Conservation (phyloP, 305 asterid species). For the Petunia hybrid region DNA sequence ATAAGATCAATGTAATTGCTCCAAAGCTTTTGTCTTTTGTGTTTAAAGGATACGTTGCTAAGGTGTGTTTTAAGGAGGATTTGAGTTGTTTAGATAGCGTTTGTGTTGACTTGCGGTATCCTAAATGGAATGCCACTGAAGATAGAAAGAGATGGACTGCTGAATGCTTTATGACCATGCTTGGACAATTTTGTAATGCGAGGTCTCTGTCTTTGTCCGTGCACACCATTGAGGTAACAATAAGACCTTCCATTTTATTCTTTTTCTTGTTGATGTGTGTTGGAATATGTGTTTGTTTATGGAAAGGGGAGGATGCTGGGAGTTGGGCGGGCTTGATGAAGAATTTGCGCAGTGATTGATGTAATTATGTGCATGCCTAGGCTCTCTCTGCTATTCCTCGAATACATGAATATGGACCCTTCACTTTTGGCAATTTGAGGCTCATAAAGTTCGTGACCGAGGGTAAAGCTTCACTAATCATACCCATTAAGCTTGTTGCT, state of each 20-base stretch:
- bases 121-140: neutral
- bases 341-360: neutral
- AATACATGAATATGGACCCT: neutral
- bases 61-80: constrained; percentile 1
- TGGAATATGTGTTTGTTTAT: neutral
- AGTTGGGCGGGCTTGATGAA: neutral
- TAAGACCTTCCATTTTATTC: neutral
- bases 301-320: neutral
- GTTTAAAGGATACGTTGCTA: neutral
- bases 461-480: neutral
- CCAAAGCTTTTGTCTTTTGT: constrained; percentile 4
- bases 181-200: neutral
- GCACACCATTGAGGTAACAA: constrained; percentile 4
- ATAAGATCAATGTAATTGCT: neutral
- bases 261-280: neutral
- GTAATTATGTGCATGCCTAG: neutral
- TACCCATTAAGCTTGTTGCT: neutral
- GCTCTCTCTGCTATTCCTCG: neutral
- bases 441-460: neutral
- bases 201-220: constrained; percentile 7
- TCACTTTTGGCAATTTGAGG: neutral
- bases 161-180: neutral
- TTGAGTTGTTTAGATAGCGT: neutral
- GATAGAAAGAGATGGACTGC: neutral
- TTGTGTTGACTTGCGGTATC: neutral